Percentiles rank a stretch among this genome's conserved stretches.
phyloP scores from a whole-genome alignment of 2,329 filamentous ascomycete genomes.

The Cladophialophora carrionii region DNA sequence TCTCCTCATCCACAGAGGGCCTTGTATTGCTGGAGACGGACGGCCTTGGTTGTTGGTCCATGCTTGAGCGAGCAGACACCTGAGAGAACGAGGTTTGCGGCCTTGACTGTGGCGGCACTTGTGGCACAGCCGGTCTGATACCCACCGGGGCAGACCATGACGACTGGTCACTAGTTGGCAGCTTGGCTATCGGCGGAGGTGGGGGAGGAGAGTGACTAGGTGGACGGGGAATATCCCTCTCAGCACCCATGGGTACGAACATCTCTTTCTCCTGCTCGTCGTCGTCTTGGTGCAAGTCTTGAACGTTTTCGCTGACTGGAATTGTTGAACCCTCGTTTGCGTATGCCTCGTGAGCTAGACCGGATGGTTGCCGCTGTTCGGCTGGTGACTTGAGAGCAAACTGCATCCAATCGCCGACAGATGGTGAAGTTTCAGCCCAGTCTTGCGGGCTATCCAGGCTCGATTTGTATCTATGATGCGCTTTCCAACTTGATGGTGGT shows the following conservation, averaged over 20 bases:
- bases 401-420: slow-evolving; percentile 55
- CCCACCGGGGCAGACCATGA: slow-evolving; percentile 29
- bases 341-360: slow-evolving; percentile 22
- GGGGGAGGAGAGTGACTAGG: slow-evolving; percentile 38
- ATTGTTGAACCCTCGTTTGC: slow-evolving; percentile 7
- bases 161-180: slow-evolving; percentile 32
- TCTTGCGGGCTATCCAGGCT: slow-evolving; percentile 52
- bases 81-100: slow-evolving; percentile 31
- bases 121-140: slow-evolving; percentile 17
- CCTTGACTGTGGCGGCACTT: slow-evolving; percentile 22
- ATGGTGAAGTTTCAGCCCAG: slow-evolving; percentile 55
- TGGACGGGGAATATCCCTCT: slow-evolving; percentile 30
- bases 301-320: slow-evolving; percentile 4
- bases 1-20: slow-evolving; percentile 30
- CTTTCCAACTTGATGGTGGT: slow-evolving; percentile 29
- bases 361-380: slow-evolving; percentile 24
- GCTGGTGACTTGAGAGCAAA: slow-evolving; percentile 41
- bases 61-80: slow-evolving; percentile 29
- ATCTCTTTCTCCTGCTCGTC: neutral
- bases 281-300: neutral
- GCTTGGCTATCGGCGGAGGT: slow-evolving; percentile 30
- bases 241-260: slow-evolving; percentile 6
- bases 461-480: slow-evolving; percentile 44
- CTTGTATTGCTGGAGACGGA: slow-evolving; percentile 21
- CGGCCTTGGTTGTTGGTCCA: slow-evolving; percentile 25